Conservation (phyloP, 495 filamentous ascomycete genomes). For the Sordaria brevicollis region DNA sequence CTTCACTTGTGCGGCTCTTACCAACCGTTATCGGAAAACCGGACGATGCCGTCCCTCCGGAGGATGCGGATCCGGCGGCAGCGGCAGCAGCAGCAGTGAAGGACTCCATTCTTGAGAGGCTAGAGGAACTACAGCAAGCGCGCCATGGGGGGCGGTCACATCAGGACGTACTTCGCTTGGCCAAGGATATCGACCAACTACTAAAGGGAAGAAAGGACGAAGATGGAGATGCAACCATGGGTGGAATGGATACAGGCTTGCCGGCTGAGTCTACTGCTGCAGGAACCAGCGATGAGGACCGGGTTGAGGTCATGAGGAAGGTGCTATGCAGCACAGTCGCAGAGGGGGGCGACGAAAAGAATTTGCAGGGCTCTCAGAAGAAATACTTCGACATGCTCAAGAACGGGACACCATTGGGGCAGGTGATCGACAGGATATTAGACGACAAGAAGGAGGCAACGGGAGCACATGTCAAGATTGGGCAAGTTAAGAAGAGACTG, state of each 20-base stretch:
- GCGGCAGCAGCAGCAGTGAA: not conserved
- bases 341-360: constrained; percentile 2
- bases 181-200: constrained; percentile 13
- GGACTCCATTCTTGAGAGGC: constrained; percentile 13
- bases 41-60: constrained; percentile 2
- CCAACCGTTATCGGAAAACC: constrained; percentile 12
- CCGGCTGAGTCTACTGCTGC: constrained; percentile 13
- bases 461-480: constrained; percentile 24
- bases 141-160: not conserved
- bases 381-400: constrained; percentile 33
- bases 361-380: constrained; percentile 18
- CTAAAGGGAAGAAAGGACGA: constrained; percentile 4
- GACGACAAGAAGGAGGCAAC: constrained; percentile 25
- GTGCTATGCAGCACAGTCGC: constrained; percentile 21
- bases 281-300: constrained; percentile 3
- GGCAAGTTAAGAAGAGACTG: constrained; percentile 24
- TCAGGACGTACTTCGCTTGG: not conserved
- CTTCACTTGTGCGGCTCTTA: constrained; percentile 18
- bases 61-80: constrained; percentile 16
- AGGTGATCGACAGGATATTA: constrained; percentile 26
- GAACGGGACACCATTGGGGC: constrained; percentile 21
- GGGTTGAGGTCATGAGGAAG: constrained; percentile 21
- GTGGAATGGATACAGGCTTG: not conserved
- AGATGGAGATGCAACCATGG: constrained; percentile 1
- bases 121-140: constrained; percentile 12